phyloP scores from a whole-genome alignment of 192 early-diverging fungal species.

The Linnemannia zychae region DNA sequence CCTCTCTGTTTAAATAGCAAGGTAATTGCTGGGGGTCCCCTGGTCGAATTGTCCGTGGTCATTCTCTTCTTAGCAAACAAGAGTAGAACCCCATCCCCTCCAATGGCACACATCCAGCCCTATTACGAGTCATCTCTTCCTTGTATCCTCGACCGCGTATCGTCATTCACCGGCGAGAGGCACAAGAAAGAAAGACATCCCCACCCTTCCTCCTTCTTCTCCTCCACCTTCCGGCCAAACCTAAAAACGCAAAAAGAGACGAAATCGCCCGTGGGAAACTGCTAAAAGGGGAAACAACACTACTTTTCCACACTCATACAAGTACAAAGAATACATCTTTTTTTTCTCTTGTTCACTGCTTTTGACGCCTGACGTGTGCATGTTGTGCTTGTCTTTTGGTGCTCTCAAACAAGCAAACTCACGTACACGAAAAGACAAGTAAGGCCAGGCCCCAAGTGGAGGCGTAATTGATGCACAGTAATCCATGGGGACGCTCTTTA shows the following conservation, averaged over 20 bases:
- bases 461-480: background rate
- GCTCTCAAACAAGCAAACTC: background rate
- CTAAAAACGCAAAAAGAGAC: background rate
- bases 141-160: background rate
- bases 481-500: background rate
- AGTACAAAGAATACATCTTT: background rate
- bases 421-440: background rate
- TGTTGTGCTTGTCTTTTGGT: background rate
- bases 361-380: background rate
- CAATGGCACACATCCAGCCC: background rate
- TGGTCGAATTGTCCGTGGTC: background rate
- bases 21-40: background rate
- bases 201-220: background rate
- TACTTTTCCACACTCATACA: background rate
- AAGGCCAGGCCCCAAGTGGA: background rate
- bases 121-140: background rate
- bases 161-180: background rate
- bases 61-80: background rate
- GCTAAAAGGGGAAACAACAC: conserved; percentile 4
- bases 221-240: background rate
- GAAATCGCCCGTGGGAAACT: conserved; percentile 17
- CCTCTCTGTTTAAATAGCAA: background rate
- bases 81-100: background rate
- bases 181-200: background rate
- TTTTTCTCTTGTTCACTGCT: background rate